Evolutionary conservation across 192 early-diverging fungal species (phyloP), one percentile per base, ranked within the genome.

Genomic region (Backusella australiensis): DNA sequence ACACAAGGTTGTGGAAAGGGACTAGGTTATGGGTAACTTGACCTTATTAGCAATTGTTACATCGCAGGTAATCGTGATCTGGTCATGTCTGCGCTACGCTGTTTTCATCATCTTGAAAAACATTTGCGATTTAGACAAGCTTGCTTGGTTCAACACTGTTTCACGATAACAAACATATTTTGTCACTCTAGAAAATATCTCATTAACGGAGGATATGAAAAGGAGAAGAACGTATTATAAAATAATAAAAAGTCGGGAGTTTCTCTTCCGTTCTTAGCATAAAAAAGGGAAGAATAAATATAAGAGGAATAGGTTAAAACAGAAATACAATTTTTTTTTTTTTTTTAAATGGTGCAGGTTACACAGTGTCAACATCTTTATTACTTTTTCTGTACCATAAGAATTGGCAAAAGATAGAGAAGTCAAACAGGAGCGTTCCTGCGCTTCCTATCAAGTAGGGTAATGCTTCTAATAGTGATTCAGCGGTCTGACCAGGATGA

Each of bases 401-500:
- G 32, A 75, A 90, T 53, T 90, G 88, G 29, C 68, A 21, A 83
- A 92, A 90, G 41, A 94, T 92, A 34, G 87, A 87, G 21, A 89
- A 77, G 78, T 96, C 93, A 73, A 94, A 92, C 19, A 88, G 26
- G 39, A 93, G 79, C 0, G 94, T 94, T 0, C 92, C 88, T 29
- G 88, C 84, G 6, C 90, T 86, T 7, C 95, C 95, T 39, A 94
- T 71, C 26, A 96, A 73, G 66, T 87, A 90, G 26, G 88, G 88
- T 17, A 90, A 56, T 29, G 83, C 83, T 59, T 81, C 80, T 6
- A 75, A 42, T 12, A 90, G 34, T 38, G 78, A 78, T 23, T 26
- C 67, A 6, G 12, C 73, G 56, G 38, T 81, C 69, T 19, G 65
- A 69, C 46, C 76, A 19, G 83, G 81, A 26, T 80, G 85, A 7